Conservation (phyloP, 768 basidiomycete genomes). For the Chiua virens region DNA sequence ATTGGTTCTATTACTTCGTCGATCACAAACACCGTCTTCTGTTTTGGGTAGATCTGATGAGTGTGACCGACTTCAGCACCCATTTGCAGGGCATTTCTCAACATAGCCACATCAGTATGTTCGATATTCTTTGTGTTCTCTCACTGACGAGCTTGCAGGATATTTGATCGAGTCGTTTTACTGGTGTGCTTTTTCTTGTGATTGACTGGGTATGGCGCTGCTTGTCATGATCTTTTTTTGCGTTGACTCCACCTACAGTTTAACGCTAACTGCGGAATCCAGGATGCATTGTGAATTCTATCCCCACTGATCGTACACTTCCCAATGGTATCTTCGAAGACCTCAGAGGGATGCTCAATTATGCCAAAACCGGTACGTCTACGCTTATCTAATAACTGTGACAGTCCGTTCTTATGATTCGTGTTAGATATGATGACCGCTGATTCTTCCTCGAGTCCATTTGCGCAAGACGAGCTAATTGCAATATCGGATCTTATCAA, state of each 20-base stretch:
- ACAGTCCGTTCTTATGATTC: background rate
- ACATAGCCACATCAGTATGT: background rate
- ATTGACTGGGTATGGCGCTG: background rate
- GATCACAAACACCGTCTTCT: too few relatives aligned
- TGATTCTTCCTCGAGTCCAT: constrained; percentile 17
- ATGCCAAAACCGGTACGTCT: constrained; percentile 8
- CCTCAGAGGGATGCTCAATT: constrained; percentile 18
- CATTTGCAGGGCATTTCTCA: too few relatives aligned
- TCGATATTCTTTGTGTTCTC: background rate
- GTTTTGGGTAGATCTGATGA: too few relatives aligned
- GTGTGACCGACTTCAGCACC: too few relatives aligned
- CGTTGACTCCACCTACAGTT: background rate
- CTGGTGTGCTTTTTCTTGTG: constrained; percentile 4
- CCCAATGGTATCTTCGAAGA: constrained; percentile 3
- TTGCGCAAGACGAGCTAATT: constrained; percentile 11
- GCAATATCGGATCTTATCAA: constrained; percentile 15
- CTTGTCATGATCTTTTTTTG: background rate
- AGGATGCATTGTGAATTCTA: constrained; percentile 21
- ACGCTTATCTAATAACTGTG: background rate
- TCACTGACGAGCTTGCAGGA: background rate
- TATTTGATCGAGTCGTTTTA: background rate
- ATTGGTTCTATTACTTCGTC: too few relatives aligned
- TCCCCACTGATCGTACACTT: constrained; percentile 4
- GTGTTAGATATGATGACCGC: constrained; percentile 14
- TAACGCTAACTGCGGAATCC: background rate